phyloP scores from a whole-genome alignment of 2,329 filamentous ascomycete genomes.

The Sclerotinia minor region DNA sequence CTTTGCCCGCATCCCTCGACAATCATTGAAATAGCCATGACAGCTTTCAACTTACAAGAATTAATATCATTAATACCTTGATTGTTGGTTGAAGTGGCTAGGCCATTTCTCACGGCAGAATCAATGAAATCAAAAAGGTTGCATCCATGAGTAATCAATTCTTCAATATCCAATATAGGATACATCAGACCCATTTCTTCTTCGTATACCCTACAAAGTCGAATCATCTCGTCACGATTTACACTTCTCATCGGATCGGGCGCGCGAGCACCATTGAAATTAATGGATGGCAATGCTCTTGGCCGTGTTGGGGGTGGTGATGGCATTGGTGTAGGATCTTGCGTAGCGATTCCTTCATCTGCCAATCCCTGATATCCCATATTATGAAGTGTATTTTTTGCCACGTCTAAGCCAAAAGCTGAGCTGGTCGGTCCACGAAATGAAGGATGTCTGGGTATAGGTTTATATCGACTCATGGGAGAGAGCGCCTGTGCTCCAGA shows the following conservation, averaged over 20 bases:
- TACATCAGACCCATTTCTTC: conserved; percentile 94
- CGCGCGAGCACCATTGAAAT: conserved; percentile 46
- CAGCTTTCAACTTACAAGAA: conserved; percentile 75
- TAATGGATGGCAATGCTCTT: conserved; percentile 26
- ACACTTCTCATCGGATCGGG: conserved; percentile 82
- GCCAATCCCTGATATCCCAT: conserved; percentile 79
- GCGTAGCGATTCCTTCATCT: conserved; percentile 59
- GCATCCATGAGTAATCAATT: conserved; percentile 68
- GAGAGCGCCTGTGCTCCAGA: conserved; percentile 31
- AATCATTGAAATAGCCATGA: conserved; percentile 75
- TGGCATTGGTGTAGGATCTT: conserved; percentile 51
- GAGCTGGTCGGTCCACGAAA: conserved; percentile 86
- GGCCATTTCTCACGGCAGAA: conserved; percentile 58
- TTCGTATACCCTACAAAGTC: conserved; percentile 77
- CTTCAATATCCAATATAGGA: conserved; percentile 75
- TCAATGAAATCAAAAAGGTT: conserved; percentile 73
- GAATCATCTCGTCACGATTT: conserved; percentile 74
- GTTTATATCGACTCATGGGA: conserved; percentile 32
- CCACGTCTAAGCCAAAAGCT: conserved; percentile 81
- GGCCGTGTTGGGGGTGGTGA: conserved; percentile 36
- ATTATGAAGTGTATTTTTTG: conserved; percentile 80
- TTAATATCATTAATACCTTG: conserved; percentile 57
- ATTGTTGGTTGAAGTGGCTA: conserved; percentile 52
- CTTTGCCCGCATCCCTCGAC: conserved; percentile 80
- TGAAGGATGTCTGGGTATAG: conserved; percentile 48